Base-by-base conservation (phyloP, 306 rosid species). In the Senna tora region DNA sequence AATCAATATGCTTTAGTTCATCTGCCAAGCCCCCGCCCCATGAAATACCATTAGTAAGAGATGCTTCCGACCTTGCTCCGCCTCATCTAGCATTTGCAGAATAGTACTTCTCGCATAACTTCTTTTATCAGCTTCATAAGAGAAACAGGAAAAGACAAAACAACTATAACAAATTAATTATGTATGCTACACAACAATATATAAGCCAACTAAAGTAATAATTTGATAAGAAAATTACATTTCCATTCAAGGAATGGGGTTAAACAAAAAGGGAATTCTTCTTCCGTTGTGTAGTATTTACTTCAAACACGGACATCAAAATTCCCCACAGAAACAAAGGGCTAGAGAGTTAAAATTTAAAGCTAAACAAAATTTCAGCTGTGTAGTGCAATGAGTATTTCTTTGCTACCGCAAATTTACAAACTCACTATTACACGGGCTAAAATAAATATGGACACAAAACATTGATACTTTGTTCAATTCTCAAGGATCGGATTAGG, bases 41-140 rank as follows among this genome's bases (percentile, higher is more conserved):
- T n/a, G n/a, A n/a, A n/a, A n/a, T n/a, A n/a, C n/a, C n/a, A n/a
- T n/a, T n/a, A n/a, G n/a, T n/a, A n/a, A n/a, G n/a, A n/a, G n/a
- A 87, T 68, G 97, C 87, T 86, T 89, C 91, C 45, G 30, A 73
- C 72, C 84, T 86, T 47, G 98, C 98, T 74, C 98, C 90, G 61
- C 96, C 78, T 67, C 89, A 73, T 93, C 98, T 54, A 71, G 75
- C 60, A 86, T 38, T 53, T 83, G 81, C 71, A n/a, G n/a, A n/a
- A n/a, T n/a, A n/a, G n/a, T 87, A 86, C 76, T 75, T 89, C 85
- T 77, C 89, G 83, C 19, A 71, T 68, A 54, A 71, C 49, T 79
- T 86, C n/a, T 89, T 83, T 61, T 46, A 67, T 87, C 85, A 16
- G 84, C 98, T 93, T n/a, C n/a, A n/a, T n/a, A 68, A 73, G 42